Evolutionary conservation across 805 yeast genomes (phyloP).

Genomic region (Myxozyma neglecta): DNA sequence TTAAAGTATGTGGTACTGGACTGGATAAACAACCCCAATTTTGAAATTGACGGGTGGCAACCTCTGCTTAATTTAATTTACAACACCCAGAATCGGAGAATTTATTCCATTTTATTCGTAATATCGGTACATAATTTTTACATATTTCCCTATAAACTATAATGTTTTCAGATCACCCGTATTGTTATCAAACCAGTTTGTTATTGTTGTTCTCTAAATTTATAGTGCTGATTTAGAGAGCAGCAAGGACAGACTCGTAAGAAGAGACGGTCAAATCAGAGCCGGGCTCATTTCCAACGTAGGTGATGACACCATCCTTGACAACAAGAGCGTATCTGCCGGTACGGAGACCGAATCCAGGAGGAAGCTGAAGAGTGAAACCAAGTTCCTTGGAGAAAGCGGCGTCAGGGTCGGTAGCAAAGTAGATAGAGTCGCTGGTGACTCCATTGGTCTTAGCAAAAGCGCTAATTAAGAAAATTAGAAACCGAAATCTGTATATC

Average conservation of each 20-base stretch:
- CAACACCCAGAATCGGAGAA: too few relatives aligned
- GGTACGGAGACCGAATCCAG: conserved; percentile 60
- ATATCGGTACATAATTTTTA: not conserved
- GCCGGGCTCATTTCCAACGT: conserved; percentile 51
- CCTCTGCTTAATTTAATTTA: not conserved
- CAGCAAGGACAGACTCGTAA: conserved; percentile 46
- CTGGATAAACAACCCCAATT: not conserved
- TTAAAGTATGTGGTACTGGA: not conserved
- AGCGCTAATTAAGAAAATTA: conserved; percentile 42
- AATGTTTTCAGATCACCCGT: not conserved
- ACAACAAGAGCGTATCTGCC: conserved; percentile 73
- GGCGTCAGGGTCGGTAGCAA: conserved; percentile 68
- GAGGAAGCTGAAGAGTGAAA: conserved; percentile 54
- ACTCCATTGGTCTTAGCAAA: conserved; percentile 57
- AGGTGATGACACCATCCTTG: conserved; percentile 55
- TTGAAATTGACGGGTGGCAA: not conserved
- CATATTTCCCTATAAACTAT: not conserved
- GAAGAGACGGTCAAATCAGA: conserved; percentile 49
- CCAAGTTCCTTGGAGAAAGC: conserved; percentile 62
- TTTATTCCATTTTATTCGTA: not conserved
- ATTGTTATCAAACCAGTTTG: not conserved
- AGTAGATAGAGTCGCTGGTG: conserved; percentile 46
- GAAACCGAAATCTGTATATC: not conserved
- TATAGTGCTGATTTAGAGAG: conserved; percentile 35
- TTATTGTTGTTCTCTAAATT: not conserved